Conservation (phyloP, 805 yeast species). For the Monosporozyma solicola region DNA sequence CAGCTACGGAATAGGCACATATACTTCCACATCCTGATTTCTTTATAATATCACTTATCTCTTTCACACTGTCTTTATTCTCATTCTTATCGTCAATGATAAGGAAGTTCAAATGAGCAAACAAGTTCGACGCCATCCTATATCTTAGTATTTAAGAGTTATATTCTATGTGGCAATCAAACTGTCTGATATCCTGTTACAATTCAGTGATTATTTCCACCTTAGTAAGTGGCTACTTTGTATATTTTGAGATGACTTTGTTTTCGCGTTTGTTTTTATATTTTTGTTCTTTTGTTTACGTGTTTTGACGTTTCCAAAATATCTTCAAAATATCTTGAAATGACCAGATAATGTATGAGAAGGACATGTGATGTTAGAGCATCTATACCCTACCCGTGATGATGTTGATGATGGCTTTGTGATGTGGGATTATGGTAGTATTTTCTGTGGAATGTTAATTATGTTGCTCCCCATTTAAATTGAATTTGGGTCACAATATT, state of each 20-base stretch:
- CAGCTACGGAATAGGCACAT: background rate
- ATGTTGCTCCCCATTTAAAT: no score
- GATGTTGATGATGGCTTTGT: background rate
- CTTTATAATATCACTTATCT: background rate
- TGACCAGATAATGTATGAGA: background rate
- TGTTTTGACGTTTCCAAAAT: background rate
- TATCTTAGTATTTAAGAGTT: background rate
- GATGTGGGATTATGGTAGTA: no score
- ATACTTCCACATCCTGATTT: conserved; percentile 1
- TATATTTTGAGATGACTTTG: background rate
- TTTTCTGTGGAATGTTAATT: no score
- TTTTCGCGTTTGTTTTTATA: background rate
- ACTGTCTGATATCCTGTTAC: background rate
- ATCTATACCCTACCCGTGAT: no score
- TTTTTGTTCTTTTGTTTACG: background rate
- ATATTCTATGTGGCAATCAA: background rate
- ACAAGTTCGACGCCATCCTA: conserved; percentile 3
- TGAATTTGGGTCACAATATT: no score
- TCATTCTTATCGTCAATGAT: conserved; percentile 9
- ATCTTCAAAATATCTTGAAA: background rate
- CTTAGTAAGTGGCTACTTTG: background rate
- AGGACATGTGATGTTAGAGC: background rate
- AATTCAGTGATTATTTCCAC: background rate
- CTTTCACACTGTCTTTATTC: background rate
- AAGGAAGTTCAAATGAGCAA: conserved; percentile 17